Base-by-base conservation (phyloP, 2,329 filamentous ascomycete species). In the Fusarium euwallaceae region DNA sequence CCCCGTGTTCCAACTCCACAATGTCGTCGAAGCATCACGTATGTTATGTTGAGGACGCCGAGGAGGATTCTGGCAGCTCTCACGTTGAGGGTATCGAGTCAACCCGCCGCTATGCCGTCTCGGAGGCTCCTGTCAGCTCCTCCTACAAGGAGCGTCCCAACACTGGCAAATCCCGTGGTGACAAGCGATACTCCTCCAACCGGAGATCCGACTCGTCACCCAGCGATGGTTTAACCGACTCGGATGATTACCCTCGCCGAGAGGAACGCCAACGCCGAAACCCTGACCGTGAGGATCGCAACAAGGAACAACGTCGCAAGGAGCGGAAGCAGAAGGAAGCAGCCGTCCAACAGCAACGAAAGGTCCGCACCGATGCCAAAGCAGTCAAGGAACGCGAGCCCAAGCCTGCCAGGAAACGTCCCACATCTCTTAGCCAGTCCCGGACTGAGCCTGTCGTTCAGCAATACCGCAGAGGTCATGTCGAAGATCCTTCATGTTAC, bases 61-160 rank as follows among this genome's bases (percentile, higher is more conserved):
- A 89, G 76, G 87, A 89, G 75, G 87, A 89, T 61, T 81, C 83
- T 14, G 87, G 84, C 45, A 86, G 85, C 64, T 80, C 83, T 39
- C 79, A 84, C 41, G 81, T 84, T 45, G 81, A 81, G 72, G 84
- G 84, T 53, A 83, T 83, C 22, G 79, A 79, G 70, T 81, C 82
- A 68, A 84, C 82, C 53, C 81, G 83, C 34, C 80, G 78, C 59
- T 90, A 89, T 80, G 88, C 88, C 73, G 82, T 82, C 37, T 88
- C 87, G 34, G 81, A 84, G 62, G 85, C 83, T n/a, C 81, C 84
- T 34, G 66, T 69, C 39, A 86, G 84, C 73, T 85, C 86, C 12
- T 79, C 86, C 11, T 79, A 76, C 61, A 88, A 87, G 72, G 85
- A 89, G 76, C 84, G 84, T 36, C 85, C 88, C 77, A 90, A 90